phyloP scores from a whole-genome alignment of 1,284 basidiomycete species.

The Boletellus deceptivus region DNA sequence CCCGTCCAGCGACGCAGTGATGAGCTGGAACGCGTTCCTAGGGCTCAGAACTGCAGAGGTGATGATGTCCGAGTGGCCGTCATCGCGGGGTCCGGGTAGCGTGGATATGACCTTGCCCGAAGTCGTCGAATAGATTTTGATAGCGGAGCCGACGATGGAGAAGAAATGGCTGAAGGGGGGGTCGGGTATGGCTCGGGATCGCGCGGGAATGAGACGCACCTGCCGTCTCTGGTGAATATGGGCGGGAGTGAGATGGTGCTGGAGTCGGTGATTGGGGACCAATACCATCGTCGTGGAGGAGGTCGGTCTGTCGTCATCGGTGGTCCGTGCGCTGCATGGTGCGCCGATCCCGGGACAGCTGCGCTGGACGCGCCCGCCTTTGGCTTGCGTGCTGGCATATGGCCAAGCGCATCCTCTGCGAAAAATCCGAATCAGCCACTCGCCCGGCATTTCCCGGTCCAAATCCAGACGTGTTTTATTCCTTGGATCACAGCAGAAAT shows the following conservation, averaged over 20 bases:
- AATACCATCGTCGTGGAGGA: slow-evolving; percentile 53
- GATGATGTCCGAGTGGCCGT: slow-evolving; percentile 55
- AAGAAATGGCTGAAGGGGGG: slow-evolving; percentile 76
- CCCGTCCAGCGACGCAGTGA: slow-evolving; percentile 85
- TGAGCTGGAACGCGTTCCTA: slow-evolving; percentile 84
- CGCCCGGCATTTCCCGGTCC: slow-evolving; percentile 25
- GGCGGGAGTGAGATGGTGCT: slow-evolving; percentile 65
- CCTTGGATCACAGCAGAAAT: slow-evolving; percentile 8
- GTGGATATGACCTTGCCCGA: slow-evolving; percentile 83
- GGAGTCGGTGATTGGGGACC: slow-evolving; percentile 71
- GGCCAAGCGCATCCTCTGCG: slow-evolving; percentile 4
- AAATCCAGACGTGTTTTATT: slow-evolving; percentile 14
- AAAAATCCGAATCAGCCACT: slow-evolving; percentile 30
- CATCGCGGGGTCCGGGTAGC: slow-evolving; percentile 49
- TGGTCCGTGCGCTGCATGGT: slow-evolving; percentile 18
- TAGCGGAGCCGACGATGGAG: slow-evolving; percentile 69
- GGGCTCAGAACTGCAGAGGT: slow-evolving; percentile 82
- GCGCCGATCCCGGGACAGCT: slow-evolving; percentile 5
- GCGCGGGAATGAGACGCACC: slow-evolving; percentile 48
- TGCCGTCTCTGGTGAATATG: slow-evolving; percentile 83
- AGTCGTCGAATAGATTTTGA: slow-evolving; percentile 79
- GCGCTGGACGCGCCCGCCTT: slow-evolving; percentile 21
- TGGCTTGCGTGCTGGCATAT: slow-evolving; percentile 24
- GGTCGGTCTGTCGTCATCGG: slow-evolving; percentile 12
- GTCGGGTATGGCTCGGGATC: slow-evolving; percentile 16